Evolutionary conservation across 225 moss, liverwort and hornwort species (phyloP).

Genomic region (Polytrichum formosum): DNA sequence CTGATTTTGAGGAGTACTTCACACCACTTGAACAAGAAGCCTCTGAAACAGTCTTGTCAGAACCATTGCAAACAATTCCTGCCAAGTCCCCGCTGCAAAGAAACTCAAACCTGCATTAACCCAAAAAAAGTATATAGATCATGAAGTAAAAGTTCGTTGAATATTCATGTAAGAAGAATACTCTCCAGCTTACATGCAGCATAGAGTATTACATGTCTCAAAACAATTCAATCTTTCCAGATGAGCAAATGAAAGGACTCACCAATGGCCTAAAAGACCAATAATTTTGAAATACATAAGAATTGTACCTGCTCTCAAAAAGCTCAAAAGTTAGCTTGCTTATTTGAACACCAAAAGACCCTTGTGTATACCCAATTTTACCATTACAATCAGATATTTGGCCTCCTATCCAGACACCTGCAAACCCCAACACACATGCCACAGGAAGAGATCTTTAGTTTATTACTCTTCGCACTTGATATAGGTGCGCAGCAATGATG

Average conservation of each 20-base stretch:
- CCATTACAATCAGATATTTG: slow-evolving; percentile 3
- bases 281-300: too few relatives aligned
- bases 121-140: too few relatives aligned
- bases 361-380: slow-evolving; percentile 7
- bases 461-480: too few relatives aligned
- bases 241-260: too few relatives aligned
- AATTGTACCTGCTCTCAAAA: slow-evolving; percentile 13
- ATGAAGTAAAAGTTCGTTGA: too few relatives aligned
- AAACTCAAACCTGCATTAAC: slow-evolving; percentile 15
- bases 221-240: too few relatives aligned
- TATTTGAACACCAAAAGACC: background rate
- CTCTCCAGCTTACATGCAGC: too few relatives aligned
- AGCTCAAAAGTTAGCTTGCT: background rate
- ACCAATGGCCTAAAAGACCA: too few relatives aligned
- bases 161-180: too few relatives aligned
- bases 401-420: slow-evolving; percentile 16
- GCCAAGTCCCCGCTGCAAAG: background rate
- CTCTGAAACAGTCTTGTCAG: slow-evolving; percentile 2
- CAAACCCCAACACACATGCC: background rate
- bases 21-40: background rate
- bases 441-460: background rate
- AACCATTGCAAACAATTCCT: slow-evolving; percentile 2
- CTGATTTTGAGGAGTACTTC: background rate
- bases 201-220: too few relatives aligned
- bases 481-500: too few relatives aligned